phyloP scores from a whole-genome alignment of 768 basidiomycete species.

The Albatrellus ellisii region DNA sequence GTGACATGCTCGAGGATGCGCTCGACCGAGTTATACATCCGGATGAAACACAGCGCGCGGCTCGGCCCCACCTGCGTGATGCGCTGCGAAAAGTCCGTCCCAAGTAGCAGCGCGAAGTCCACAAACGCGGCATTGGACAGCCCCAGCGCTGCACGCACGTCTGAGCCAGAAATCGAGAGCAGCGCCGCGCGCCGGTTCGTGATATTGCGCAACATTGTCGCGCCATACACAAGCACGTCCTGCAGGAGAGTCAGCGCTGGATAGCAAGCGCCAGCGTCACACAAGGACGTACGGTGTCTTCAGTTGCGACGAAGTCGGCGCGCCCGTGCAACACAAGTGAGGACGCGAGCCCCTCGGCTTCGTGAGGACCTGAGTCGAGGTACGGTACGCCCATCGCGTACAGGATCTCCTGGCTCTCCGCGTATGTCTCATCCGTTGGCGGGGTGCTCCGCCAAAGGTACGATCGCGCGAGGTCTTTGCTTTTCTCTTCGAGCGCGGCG shows the following conservation, averaged over 20 bases:
- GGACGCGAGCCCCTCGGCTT: slow-evolving; percentile 81
- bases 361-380: slow-evolving; percentile 57
- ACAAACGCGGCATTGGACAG: slow-evolving; percentile 50
- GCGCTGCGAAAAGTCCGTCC: slow-evolving; percentile 83
- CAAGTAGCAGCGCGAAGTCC: slow-evolving; percentile 79
- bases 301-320: slow-evolving; percentile 83
- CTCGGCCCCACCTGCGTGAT: slow-evolving; percentile 73
- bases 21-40: slow-evolving; percentile 61
- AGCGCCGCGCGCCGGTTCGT: slow-evolving; percentile 49
- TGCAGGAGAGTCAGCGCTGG: slow-evolving; percentile 16
- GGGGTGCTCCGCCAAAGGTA: slow-evolving; percentile 48
- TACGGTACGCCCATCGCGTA: slow-evolving; percentile 75
- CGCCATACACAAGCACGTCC: slow-evolving; percentile 79
- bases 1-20: slow-evolving; percentile 37
- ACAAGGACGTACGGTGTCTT: slow-evolving; percentile 60
- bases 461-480: slow-evolving; percentile 44
- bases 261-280: slow-evolving; percentile 1
- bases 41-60: slow-evolving; percentile 67
- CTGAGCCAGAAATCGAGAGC: slow-evolving; percentile 44
- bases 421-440: slow-evolving; percentile 55
- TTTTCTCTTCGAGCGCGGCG: slow-evolving; percentile 32
- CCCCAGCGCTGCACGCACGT: slow-evolving; percentile 42
- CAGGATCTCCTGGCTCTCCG: slow-evolving; percentile 56
- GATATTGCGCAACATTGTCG: slow-evolving; percentile 69
- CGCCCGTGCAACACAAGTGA: slow-evolving; percentile 59